Evolutionary conservation across 495 filamentous ascomycete species (phyloP).

Genomic region (Sphaerosporella brunnea): DNA sequence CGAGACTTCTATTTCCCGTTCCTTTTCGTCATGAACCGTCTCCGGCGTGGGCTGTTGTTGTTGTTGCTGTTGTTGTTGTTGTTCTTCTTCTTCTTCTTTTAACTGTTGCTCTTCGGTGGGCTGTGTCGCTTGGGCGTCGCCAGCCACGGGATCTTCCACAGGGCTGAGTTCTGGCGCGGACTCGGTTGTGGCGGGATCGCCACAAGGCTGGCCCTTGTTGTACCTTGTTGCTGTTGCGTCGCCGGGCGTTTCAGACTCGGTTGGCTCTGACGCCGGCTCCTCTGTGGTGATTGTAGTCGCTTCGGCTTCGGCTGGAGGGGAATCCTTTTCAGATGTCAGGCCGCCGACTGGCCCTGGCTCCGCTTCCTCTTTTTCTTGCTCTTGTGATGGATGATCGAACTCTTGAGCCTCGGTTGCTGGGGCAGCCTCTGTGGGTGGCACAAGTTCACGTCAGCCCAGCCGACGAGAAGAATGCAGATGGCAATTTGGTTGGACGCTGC

Average conservation of each 20-base stretch:
- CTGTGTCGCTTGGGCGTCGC: neutral
- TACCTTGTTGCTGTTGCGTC: no score
- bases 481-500: no score
- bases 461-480: no score
- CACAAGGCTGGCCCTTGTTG: neutral
- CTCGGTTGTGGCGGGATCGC: neutral
- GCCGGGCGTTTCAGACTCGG: neutral
- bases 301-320: neutral
- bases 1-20: neutral
- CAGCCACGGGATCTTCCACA: neutral
- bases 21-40: neutral
- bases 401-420: no score
- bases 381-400: no score
- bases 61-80: neutral
- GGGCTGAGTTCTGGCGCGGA: neutral
- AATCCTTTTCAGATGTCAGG: neutral
- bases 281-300: neutral
- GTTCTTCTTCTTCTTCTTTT: neutral
- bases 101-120: neutral
- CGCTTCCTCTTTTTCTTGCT: neutral
- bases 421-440: no score
- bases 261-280: neutral
- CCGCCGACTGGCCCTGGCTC: neutral
- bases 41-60: neutral
- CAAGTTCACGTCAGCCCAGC: no score